Base-by-base conservation (phyloP, 2,329 filamentous ascomycete genomes). In the Penicillium sp. region DNA sequence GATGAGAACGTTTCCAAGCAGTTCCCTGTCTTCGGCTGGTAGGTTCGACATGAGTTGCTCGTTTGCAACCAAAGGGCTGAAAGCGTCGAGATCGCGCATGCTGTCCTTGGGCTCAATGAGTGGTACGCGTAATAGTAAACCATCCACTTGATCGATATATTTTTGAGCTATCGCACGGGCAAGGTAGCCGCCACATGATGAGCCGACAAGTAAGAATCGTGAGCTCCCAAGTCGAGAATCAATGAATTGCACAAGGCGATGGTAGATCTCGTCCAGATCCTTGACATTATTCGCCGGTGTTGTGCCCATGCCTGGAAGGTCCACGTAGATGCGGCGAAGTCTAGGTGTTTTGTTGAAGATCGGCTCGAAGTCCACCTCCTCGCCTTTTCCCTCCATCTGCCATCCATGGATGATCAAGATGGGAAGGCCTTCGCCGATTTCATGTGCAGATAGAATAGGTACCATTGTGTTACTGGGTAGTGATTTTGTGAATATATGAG, bases 331-430 rank as follows among this genome's bases (percentile, higher is more conserved):
- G 11, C 68, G 65, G 27, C 49, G 58, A 52, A 69, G 55, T n/a
- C 52, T 57, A 1, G 55, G 53, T 53, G 16, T 57, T 50, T 57
- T 64, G 40, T 15, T 61, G 60, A 70, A 68, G 11, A 70, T 68
- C 9, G 68, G 68, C 54, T 71, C 68, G 41, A 70, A 69, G 59
- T 69, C 68, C 8, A 56, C 33, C 48, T 60, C 55, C 43, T 71
- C 68, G 23, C 46, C 61, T 57, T 40, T 61, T 29, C 60, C 63
- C 1, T 61, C 33, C 54, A 68, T 55, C 39, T 67, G 29, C 68
- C 68, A 71, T 33, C 68, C 68, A 55, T 68, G 68, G 21, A 70
- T 62, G 48, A 70, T 65, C 19, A 70, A 31, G n/a, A 70, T 50
- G 19, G 67, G 65, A 27, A 69, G 53, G 10, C 68, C 66, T 50